These are phyloP conservation scores for Castanea mollissima DNA, from an alignment of 306 rosid species.

Conservation along the genomic window DNA sequence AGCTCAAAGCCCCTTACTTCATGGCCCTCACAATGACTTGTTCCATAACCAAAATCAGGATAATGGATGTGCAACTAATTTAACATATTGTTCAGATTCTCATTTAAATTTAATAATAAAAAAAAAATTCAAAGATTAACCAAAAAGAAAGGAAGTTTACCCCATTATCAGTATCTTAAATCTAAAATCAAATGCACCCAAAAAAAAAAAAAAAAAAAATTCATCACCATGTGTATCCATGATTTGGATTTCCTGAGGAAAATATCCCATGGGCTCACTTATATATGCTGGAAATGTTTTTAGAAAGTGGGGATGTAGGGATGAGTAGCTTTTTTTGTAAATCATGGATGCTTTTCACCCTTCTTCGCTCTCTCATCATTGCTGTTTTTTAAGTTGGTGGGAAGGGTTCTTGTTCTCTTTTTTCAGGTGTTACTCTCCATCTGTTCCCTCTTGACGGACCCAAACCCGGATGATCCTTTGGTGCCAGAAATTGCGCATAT, in stretches of 20 bases:
- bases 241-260: slow-evolving; percentile 25
- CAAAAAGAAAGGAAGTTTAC: no score
- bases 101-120: no score
- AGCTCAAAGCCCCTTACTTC: not conserved
- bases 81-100: no score
- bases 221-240: not conserved
- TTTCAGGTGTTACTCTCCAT: slow-evolving; percentile 81
- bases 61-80: no score
- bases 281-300: not conserved
- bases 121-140: no score
- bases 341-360: slow-evolving; percentile 24
- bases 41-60: slow-evolving; percentile 6
- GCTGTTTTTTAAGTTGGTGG: slow-evolving; percentile 59
- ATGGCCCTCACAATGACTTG: not conserved
- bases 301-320: not conserved
- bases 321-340: slow-evolving; percentile 20
- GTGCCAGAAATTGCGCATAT: slow-evolving; percentile 86
- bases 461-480: slow-evolving; percentile 80
- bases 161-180: not conserved
- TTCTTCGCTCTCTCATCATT: slow-evolving; percentile 20
- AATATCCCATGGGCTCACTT: slow-evolving; percentile 1
- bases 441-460: slow-evolving; percentile 85
- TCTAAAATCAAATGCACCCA: slow-evolving; percentile 1
- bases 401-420: slow-evolving; percentile 53
- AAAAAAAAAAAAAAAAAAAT: not conserved